Conservation (phyloP, 2,329 filamentous ascomycete genomes). For the Diaporthe ilicicola region DNA sequence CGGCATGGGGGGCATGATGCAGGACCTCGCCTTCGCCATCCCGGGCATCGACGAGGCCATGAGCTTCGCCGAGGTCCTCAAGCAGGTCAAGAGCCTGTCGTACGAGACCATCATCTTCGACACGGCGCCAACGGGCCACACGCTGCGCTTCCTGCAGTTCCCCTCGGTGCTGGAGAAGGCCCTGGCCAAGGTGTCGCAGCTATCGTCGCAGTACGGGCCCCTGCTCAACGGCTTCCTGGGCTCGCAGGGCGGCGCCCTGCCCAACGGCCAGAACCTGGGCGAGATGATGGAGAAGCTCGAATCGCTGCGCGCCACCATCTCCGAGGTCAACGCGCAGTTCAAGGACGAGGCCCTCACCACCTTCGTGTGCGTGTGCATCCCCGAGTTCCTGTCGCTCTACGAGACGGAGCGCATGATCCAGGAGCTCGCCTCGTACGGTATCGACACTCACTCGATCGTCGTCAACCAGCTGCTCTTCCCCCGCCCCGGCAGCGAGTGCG, state of each 20-base stretch:
- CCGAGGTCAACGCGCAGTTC: constrained; percentile 97
- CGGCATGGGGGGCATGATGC: constrained; percentile 93
- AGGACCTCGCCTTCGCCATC: constrained; percentile 96
- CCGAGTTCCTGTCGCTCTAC: constrained; percentile 95
- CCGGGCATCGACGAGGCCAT: constrained; percentile 99
- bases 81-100: constrained; percentile 98
- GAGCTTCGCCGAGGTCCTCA: constrained; percentile 98
- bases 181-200: constrained; percentile 93
- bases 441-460: constrained; percentile 97
- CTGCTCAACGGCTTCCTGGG: constrained; percentile 95
- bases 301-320: constrained; percentile 88
- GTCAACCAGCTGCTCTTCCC: constrained; percentile 98
- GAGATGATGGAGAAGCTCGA: constrained; percentile 97
- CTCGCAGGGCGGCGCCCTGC: constrained; percentile 72
- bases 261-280: constrained; percentile 90
- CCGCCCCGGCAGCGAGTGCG: constrained; percentile 82
- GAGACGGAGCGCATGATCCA: constrained; percentile 99
- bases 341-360: constrained; percentile 96
- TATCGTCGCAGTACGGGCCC: constrained; percentile 93
- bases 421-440: constrained; percentile 90
- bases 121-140: constrained; percentile 97
- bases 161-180: constrained; percentile 98
- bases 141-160: constrained; percentile 97
- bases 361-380: constrained; percentile 98
- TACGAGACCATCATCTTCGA: constrained; percentile 99